Evolutionary conservation across 305 asterid species (phyloP), one percentile per base, ranked within the genome.

Genomic region (Solanum hybrid): DNA sequence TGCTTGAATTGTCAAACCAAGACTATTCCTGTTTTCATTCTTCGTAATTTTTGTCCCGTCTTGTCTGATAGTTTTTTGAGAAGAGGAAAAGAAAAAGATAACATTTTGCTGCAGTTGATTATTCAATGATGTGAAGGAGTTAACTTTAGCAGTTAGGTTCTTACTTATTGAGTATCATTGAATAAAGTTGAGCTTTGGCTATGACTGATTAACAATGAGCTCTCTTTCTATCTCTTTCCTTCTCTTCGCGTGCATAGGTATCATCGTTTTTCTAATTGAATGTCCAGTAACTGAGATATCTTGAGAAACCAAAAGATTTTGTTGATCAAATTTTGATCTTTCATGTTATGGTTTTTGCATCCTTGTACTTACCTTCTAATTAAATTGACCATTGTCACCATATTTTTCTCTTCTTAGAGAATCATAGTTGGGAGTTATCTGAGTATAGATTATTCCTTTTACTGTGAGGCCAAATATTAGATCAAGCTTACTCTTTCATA

Each of bases 131-230:
- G 87, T 51, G 20, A 17, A 51, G 31, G 75, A 84, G 71, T 51
- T 84, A 84, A 84, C 87, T 84, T 71, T 51, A 84, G 75, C 75
- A 51, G 87, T 84, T 84, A 84, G 87, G 42, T 51, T 51, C 87
- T 84, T 84, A 31, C 87, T 17, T 31, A 17, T 51, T 51, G 87
- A 51, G 87, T 29, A 84, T 84, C 87, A 31, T 51, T 84, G 75
- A 84, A 84, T 84, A 46, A 82, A 84, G 87, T 84, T 84, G 11
- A 51, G 87, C 87, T 82, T 51, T 84, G 40, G 16, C 87, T 82
- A 82, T 81, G 86, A 40, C 86, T 81, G 27, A 8, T 81, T 80
- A 38, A 81, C 86, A 40, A 7, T 40, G 69, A 81, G 71, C 22
- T 80, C 86, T 24, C 66, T 60, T 60, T 38, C 32, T 79, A 31